Evolutionary conservation across 2,329 filamentous ascomycete species (phyloP).

Genomic region (Ploettnerulaceae sp.): DNA sequence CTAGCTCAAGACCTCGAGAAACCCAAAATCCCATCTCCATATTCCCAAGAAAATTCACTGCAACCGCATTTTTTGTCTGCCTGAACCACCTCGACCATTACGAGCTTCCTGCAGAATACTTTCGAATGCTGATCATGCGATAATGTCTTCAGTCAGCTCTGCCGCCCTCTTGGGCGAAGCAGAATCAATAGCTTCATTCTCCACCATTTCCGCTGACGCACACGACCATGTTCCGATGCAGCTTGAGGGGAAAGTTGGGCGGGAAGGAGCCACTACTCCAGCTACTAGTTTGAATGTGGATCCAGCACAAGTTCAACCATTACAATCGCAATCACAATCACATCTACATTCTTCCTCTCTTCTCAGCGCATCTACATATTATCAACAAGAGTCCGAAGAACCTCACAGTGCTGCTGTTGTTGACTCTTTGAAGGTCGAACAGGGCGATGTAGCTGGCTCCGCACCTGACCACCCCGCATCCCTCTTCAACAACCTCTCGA

Average conservation of each 20-base stretch:
- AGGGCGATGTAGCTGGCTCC: constrained; percentile 7
- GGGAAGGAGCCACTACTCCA: constrained; percentile 7
- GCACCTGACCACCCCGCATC: constrained; percentile 9
- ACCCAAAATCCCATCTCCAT: no score
- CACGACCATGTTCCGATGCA: constrained; percentile 14
- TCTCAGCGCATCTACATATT: not conserved
- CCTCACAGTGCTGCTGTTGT: constrained; percentile 1
- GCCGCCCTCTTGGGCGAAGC: constrained; percentile 18
- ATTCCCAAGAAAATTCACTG: no score
- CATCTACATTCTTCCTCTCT: constrained; percentile 1
- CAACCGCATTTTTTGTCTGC: no score
- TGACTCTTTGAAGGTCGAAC: not conserved
- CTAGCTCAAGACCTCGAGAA: no score
- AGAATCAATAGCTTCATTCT: constrained; percentile 8
- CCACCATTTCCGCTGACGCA: constrained; percentile 5
- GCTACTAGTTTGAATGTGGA: constrained; percentile 15
- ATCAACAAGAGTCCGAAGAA: not conserved
- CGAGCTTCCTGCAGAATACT: no score
- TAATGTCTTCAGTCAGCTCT: constrained; percentile 23
- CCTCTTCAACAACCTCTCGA: not conserved
- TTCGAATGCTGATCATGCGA: constrained; percentile 15
- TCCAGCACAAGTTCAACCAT: constrained; percentile 8
- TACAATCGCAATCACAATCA: no score
- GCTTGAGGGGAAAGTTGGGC: not conserved
- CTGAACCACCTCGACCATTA: no score